Evolutionary conservation across 805 yeast species (phyloP).

Genomic region (Metschnikowia lunata): DNA sequence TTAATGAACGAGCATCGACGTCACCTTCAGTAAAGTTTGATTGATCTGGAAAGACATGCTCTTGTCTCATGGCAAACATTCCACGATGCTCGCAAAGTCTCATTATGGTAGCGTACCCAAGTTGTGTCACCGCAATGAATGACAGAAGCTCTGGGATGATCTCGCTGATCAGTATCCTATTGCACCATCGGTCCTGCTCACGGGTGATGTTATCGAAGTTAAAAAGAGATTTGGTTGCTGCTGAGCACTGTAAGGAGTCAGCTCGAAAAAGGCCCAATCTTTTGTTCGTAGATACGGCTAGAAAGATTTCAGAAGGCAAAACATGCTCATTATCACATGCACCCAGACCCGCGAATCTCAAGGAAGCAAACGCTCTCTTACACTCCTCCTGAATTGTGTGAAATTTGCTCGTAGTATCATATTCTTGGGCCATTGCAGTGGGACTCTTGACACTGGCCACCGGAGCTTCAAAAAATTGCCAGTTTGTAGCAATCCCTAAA

Average conservation of each 20-base stretch:
- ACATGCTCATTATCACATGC: too few relatives aligned
- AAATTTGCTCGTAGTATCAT: constrained; percentile 14
- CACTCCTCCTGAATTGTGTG: constrained; percentile 32
- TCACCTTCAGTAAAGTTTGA: constrained; percentile 23
- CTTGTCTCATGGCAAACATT: constrained; percentile 40
- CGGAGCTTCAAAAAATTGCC: constrained; percentile 33
- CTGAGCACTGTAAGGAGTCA: constrained; percentile 11
- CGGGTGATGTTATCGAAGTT: constrained; percentile 1
- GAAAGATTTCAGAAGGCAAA: neutral
- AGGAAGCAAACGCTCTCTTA: constrained; percentile 18
- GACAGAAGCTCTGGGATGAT: constrained; percentile 35
- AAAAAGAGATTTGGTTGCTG: constrained; percentile 12
- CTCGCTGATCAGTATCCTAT: constrained; percentile 33
- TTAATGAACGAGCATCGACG: constrained; percentile 28
- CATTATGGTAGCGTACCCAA: constrained; percentile 34
- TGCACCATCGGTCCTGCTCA: constrained; percentile 28
- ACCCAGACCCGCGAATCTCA: too few relatives aligned
- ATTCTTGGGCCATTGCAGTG: neutral
- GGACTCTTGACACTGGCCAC: constrained; percentile 12
- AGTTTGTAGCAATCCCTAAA: constrained; percentile 29
- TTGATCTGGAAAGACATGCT: constrained; percentile 38
- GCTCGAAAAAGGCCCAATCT: constrained; percentile 12
- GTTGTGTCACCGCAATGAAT: constrained; percentile 33
- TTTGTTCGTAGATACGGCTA: constrained; percentile 14
- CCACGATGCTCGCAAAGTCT: constrained; percentile 36